Evolutionary conservation across 148 eudicot genomes (phyloP).

Genomic region (Nepenthes gracilis): DNA sequence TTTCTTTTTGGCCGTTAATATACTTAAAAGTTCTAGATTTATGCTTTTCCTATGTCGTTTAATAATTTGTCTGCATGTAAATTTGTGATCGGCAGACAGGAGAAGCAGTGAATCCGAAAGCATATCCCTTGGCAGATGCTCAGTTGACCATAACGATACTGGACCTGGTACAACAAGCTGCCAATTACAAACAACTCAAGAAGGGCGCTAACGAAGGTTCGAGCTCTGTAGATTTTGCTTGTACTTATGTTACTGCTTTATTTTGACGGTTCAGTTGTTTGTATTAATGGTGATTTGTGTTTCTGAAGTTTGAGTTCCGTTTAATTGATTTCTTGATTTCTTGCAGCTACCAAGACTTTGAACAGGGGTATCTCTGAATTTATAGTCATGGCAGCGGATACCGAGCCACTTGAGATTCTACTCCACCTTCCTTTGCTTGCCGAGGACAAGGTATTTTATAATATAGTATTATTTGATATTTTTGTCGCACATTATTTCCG

Average conservation of each 20-base stretch:
- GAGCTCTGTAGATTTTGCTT: no score
- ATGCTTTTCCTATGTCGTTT: no score
- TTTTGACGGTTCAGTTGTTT: neutral
- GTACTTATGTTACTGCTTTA: neutral
- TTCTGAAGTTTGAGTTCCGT: neutral
- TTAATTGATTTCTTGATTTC: neutral
- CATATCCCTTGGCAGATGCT: conserved; percentile 69
- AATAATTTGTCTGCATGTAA: no score
- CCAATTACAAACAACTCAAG: conserved; percentile 69
- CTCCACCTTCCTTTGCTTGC: conserved; percentile 79
- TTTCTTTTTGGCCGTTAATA: no score
- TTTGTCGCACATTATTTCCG: no score
- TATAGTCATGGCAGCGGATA: conserved; percentile 78
- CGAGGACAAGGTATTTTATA: conserved; percentile 56
- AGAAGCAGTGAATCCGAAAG: conserved; percentile 64
- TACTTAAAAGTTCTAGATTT: no score
- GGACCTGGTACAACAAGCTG: conserved; percentile 75
- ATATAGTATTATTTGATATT: neutral
- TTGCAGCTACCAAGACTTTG: conserved; percentile 64
- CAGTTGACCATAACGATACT: conserved; percentile 52
- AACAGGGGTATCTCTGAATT: conserved; percentile 84
- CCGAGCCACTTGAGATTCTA: conserved; percentile 79
- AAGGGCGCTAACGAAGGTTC: conserved; percentile 79
- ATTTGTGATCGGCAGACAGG: conserved; percentile 24
- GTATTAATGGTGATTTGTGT: neutral